phyloP scores from a whole-genome alignment of 148 eudicot species.

The Dysphania ambrosioides region DNA sequence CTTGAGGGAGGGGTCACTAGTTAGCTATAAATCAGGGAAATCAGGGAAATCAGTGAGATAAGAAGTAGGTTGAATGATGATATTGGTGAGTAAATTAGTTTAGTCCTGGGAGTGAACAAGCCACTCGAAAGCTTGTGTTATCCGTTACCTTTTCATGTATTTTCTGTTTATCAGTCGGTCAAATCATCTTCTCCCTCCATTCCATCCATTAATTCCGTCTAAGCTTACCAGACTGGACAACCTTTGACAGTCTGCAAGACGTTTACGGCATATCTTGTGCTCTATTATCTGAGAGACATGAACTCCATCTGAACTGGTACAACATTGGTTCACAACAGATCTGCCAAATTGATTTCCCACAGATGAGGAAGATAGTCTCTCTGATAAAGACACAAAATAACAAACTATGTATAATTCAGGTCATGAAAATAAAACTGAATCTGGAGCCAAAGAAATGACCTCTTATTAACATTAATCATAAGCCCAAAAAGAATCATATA shows the following conservation, averaged over 20 bases:
- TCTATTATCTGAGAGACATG: not conserved
- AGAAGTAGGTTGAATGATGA: too few relatives aligned
- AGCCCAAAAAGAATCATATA: not conserved
- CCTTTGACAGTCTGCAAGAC: not conserved
- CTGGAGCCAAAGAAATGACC: constrained; percentile 4
- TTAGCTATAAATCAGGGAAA: too few relatives aligned
- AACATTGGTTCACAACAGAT: not conserved
- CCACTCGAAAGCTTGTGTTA: too few relatives aligned
- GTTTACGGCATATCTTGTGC: not conserved
- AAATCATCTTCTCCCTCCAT: too few relatives aligned
- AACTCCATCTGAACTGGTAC: not conserved
- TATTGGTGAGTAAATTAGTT: too few relatives aligned
- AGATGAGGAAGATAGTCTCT: not conserved
- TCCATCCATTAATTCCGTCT: too few relatives aligned
- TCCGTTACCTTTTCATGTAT: too few relatives aligned
- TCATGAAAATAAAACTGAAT: not conserved
- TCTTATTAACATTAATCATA: not conserved
- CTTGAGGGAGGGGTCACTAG: too few relatives aligned
- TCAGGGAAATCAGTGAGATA: too few relatives aligned
- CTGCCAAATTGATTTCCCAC: not conserved
- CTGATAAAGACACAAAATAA: not conserved
- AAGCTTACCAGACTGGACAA: too few relatives aligned
- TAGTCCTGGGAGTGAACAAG: too few relatives aligned
- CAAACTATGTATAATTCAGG: not conserved
- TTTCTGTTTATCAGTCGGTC: too few relatives aligned